Evolutionary conservation across 768 basidiomycete species (phyloP), one percentile per base, ranked within the genome.

Genomic region (Gloeopeniophorella convolvens): DNA sequence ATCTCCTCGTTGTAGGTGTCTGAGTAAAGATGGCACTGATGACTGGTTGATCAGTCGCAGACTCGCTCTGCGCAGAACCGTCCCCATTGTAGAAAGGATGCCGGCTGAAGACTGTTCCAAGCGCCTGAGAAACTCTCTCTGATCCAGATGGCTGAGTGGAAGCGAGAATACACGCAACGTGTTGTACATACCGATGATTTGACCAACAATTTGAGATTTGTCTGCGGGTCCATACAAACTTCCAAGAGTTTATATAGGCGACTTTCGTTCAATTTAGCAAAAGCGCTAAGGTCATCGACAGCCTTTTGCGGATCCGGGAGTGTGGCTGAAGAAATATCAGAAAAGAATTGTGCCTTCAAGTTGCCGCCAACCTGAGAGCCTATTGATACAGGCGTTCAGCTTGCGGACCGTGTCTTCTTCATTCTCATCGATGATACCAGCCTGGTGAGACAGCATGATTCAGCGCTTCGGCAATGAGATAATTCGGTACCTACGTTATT

Each of bases 401-500:
- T 72, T 73, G 13, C 72, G 74, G 42, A 71, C 71, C 44, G 89
- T 68, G 1, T 61, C 61, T 37, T 87, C 85, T 60, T 89, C 88
- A 54, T 91, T 73, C 54, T 85, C 79, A 59, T 96, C 93, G 42
- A 96, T 87, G 37, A 92, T 75, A 1, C 95, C 95, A 1, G 92
- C 93, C 92, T 96, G 54, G 5, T 42, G 13, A 40, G n/a, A 27
- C 33, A 44, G 20, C 18, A 48, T 59, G 23, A 56, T 39, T 26
- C 12, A n/a, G n/a, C n/a, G n/a, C n/a, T n/a, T n/a, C n/a, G n/a
- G n/a, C 20, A 50, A 45, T 42, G 27, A 24, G n/a, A 68, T n/a
- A n/a, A n/a, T n/a, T n/a, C n/a, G n/a, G n/a, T n/a, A n/a, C 87
- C 51, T 54, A 94, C 94, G 60, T 97, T 98, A 62, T 93, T 80